Evolutionary conservation across 2,329 filamentous ascomycete genomes (phyloP).

Genomic region (Bisporella sp.): DNA sequence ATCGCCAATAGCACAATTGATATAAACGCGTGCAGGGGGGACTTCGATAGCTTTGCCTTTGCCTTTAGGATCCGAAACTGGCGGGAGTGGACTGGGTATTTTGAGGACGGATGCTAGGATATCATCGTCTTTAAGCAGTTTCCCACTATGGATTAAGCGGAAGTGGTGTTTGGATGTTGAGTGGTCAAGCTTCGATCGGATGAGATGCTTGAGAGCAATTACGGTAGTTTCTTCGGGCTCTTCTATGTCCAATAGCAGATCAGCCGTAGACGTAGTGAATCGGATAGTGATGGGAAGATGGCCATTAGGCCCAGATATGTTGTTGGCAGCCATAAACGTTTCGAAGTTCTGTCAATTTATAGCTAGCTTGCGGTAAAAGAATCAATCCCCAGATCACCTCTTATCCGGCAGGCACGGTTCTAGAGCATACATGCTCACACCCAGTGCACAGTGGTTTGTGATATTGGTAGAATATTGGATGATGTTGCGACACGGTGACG

Average conservation of each 20-base stretch:
- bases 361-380: too few relatives aligned
- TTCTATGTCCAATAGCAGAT: conserved; percentile 71
- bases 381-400: too few relatives aligned
- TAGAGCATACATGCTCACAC: too few relatives aligned
- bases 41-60: conserved; percentile 60
- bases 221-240: conserved; percentile 63
- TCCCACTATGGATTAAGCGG: conserved; percentile 84
- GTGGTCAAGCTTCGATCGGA: conserved; percentile 63
- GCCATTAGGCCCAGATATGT: too few relatives aligned
- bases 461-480: too few relatives aligned
- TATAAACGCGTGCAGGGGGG: conserved; percentile 58
- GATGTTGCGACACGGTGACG: too few relatives aligned
- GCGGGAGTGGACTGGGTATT: conserved; percentile 45
- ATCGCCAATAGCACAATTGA: conserved; percentile 89
- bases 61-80: conserved; percentile 35
- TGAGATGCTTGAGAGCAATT: conserved; percentile 72
- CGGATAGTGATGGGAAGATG: conserved; percentile 72
- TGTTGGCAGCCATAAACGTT: too few relatives aligned
- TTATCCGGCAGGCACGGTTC: too few relatives aligned
- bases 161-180: conserved; percentile 62
- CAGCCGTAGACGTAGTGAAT: conserved; percentile 79
- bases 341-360: too few relatives aligned
- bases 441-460: too few relatives aligned
- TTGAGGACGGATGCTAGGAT: conserved; percentile 64
- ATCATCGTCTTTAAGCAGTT: conserved; percentile 69